Evolutionary conservation across 768 basidiomycete species (phyloP), one percentile per base, ranked within the genome.

Genomic region (Suillus americanus): DNA sequence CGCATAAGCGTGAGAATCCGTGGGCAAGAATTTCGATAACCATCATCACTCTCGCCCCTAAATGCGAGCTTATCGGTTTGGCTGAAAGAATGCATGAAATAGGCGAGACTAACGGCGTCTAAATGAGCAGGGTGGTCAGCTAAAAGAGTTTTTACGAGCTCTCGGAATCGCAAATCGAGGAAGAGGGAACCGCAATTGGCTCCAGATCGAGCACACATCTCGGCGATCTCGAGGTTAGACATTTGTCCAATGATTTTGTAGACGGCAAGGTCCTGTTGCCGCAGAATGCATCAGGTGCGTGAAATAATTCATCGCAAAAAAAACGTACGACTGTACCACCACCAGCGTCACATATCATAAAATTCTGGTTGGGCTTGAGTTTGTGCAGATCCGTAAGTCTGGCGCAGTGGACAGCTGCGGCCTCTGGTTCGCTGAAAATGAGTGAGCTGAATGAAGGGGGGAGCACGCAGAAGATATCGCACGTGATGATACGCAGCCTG

Each of bases 281-380:
- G 59, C 53, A 25, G 2, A n/a, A 35, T 5, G 35, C 14, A 14
- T 62, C 12, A 61, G 40, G 14, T 3, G 25, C 37, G 61, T 54
- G 10, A 60, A 78, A 64, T 72, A 80, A 79, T 46, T 35, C 25
- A 28, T 57, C 54, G 13, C 10, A 41, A 59, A 25, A 25, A 16
- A 67, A 25, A 78, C 82, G 55, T 77, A 81, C 83, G 55, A 91
- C 89, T 13, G 89, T 92, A 72, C 91, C 92, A 72, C 92, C 92
- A 71, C 91, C 94, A 23, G 92, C 93, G 75, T 96, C 94, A 71
- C 91, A 93, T n/a, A 96, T 91, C 75, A 95, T 88, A 73, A 95
- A 95, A 67, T 88, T 92, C 71, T 95, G 92, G 25, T 88, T 89
- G 0, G 91, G 85, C 60, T 85, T 87, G 62, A 95, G 79, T 68